phyloP scores from a whole-genome alignment of 2,329 filamentous ascomycete species.

The Colletotrichum neosansevieriae region DNA sequence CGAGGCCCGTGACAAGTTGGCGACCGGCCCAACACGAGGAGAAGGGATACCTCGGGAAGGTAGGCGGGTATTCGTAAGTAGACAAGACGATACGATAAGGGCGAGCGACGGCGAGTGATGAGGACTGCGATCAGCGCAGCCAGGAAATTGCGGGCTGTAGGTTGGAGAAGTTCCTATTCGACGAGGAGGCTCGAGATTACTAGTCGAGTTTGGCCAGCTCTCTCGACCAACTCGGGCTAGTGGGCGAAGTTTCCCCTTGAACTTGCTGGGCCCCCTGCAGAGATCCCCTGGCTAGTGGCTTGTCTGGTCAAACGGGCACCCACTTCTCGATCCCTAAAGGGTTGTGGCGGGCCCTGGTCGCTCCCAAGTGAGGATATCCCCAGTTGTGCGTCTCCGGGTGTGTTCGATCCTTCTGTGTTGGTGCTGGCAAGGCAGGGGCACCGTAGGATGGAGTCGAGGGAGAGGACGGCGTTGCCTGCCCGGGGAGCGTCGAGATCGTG shows the following conservation, averaged over 20 bases:
- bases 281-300: constrained; percentile 22
- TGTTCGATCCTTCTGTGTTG: constrained; percentile 23
- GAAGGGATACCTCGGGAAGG: too few species aligned
- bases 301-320: constrained; percentile 21
- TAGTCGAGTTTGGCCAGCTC: background rate
- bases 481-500: constrained; percentile 15
- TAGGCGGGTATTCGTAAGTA: background rate
- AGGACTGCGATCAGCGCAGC: constrained; percentile 36
- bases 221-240: constrained; percentile 14
- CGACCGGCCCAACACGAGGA: constrained; percentile 1
- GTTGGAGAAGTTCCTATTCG: constrained; percentile 34
- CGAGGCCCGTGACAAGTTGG: background rate
- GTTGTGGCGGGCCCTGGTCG: constrained; percentile 21
- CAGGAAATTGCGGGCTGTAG: constrained; percentile 37
- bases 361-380: constrained; percentile 27
- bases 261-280: constrained; percentile 2
- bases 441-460: background rate
- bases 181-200: constrained; percentile 1
- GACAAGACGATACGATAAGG: background rate
- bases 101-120: background rate
- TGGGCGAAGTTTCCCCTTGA: constrained; percentile 3
- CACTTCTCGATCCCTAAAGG: constrained; percentile 23
- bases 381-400: constrained; percentile 21
- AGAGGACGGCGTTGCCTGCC: background rate
- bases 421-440: constrained; percentile 11